Evolutionary conservation across 2,329 filamentous ascomycete species (phyloP), one percentile per base, ranked within the genome.

Genomic region (Pseudofabraea citricarpa): DNA sequence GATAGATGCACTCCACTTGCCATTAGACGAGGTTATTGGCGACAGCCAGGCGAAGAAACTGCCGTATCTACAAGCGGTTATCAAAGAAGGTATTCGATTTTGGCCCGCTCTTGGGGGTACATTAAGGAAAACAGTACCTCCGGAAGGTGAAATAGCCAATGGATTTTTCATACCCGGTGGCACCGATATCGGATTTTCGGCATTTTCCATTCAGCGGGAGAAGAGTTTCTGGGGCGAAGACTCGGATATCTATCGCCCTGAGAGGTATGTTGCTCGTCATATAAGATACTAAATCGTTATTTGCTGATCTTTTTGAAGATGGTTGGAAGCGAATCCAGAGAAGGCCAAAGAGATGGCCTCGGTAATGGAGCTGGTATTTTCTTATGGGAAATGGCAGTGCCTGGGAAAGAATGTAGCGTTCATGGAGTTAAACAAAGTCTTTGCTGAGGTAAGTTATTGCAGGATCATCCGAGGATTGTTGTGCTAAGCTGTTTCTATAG

Each of bases 1-100:
- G 36, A 45, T 47, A 7, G 33, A 33, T 18, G 15, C 19, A n/a
- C 19, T 33, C 12, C 27, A 23, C 5, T 9, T 44, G 23, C 8
- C 19, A 21, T 18, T 31, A 36, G 22, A 39, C 7, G 19, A 12
- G 7, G 44, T 43, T 16, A 50, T 49, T 13, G 53, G 59, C 59
- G 21, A 69, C 24, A 51, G 57, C 1, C 63, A 73, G 48, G 63
- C 64, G 1, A 59, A 62, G 13, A 51, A 52, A 4, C 59, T 75
- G 8, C 64, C 66, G 0, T 77, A 74, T 45, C 61, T 78, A 8
- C 67, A 72, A 47, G 74, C 74, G 1, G 67, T 69, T 4, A 66
- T 77, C 29, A 68, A 67, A 40, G 74, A 77, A 49, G 67, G 65
- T 0, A 54, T 75, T 10, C 64, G 74, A 1, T 61, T 74, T n/a